Base-by-base conservation (phyloP, 164 flowering plant species). In the Amborella trichopoda region DNA sequence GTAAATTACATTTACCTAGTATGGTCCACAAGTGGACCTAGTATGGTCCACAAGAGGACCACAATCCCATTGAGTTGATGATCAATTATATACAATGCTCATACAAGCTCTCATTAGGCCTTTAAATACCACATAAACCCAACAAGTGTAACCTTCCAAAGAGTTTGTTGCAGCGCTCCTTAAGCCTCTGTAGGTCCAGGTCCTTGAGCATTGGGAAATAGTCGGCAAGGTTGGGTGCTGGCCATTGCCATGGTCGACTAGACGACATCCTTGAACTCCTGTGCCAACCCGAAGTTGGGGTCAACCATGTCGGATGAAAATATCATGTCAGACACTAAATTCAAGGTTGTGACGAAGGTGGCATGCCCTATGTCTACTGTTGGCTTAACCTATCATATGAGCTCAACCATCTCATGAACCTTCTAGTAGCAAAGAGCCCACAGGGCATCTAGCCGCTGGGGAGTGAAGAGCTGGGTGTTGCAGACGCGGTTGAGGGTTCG, bases 261-360 rank as follows among this genome's bases (percentile, higher is more conserved):
- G 3, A 65, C 52, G 9, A 40, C 5, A 26, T 40, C 60, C 55
- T 51, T 61, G 14, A 69, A 39, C 16, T 68, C 64, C 18, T 48
- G 41, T 2, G 34, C 56, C 3, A 48, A n/a, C 2, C 20, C 61
- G 1, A 60, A 49, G 3, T 10, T 38, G 16, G 11, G 28, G 20
- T 50, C 26, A 3, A 30, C 60, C 53, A 61, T 25, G 19, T 65
- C 61, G 3, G 40, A 10, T 1, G 70, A 66, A 38, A 66, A 61
- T 20, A 60, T 37, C 14, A 56, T 44, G 49, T 53, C 53, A 1
- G 63, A 66, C 11, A 66, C 5, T 25, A 56, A 34, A 41, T 61
- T 66, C 2, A 66, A 49, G 24, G 40, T 26, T 2, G 60, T 49
- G 3, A 10, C 22, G 24, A 66, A 64, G 1, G 50, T 54, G 8